Percentiles rank a stretch among this genome's conserved stretches.
Evolutionary conservation across 441 rosid genomes (phyloP).

Genomic region (Mallotus repandus): DNA sequence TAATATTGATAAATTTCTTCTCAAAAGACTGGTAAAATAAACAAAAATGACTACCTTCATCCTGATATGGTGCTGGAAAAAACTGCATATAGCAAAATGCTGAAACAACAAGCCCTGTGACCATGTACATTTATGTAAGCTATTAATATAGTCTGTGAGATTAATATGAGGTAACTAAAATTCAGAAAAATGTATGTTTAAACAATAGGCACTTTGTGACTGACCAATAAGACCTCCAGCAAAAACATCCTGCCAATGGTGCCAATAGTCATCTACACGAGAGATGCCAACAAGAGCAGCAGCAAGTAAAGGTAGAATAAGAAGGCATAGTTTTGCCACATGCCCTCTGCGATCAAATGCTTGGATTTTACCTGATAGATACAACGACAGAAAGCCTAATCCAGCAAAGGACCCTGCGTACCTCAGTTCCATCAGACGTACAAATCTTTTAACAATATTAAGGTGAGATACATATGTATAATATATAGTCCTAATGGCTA

Average conservation of each 20-base stretch:
- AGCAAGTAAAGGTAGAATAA: slow-evolving; percentile 60
- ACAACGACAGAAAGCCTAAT: slow-evolving; percentile 63
- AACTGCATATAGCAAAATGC: slow-evolving; percentile 73
- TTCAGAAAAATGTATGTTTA: too few relatives aligned
- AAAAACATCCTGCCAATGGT: slow-evolving; percentile 94
- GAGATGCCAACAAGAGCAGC: slow-evolving; percentile 81
- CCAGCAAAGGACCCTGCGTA: slow-evolving; percentile 93
- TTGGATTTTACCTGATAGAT: slow-evolving; percentile 68
- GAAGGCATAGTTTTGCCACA: slow-evolving; percentile 80
- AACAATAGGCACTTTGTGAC: not conserved
- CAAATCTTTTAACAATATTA: too few relatives aligned
- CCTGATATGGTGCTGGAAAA: slow-evolving; percentile 66
- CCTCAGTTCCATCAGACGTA: too few relatives aligned
- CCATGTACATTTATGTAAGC: not conserved
- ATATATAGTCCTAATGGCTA: too few relatives aligned
- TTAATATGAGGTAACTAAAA: too few relatives aligned
- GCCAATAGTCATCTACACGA: slow-evolving; percentile 93
- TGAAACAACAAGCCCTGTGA: slow-evolving; percentile 54
- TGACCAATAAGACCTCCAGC: slow-evolving; percentile 72
- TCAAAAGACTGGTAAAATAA: not conserved
- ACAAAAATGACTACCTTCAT: slow-evolving; percentile 41
- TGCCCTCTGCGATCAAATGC: slow-evolving; percentile 80
- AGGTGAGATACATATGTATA: too few relatives aligned
- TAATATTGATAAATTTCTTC: not conserved
- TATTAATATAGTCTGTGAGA: too few relatives aligned